These are phyloP conservation scores for Schizothecium vesticola DNA, from an alignment of 495 filamentous ascomycete genomes.

Conservation along the genomic window DNA sequence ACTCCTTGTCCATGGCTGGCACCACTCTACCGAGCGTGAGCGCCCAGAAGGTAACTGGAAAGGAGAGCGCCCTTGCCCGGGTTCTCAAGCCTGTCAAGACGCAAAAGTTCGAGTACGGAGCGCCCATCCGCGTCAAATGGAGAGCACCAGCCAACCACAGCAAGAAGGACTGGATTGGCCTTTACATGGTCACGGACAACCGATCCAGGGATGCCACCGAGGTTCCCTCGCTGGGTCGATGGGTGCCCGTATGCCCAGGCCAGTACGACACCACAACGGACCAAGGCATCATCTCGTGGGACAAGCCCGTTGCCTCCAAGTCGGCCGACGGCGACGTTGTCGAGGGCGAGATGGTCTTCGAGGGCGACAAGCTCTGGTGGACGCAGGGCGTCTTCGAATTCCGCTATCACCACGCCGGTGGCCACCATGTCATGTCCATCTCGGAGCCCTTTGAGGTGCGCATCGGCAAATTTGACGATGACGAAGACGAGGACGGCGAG, in stretches of 20 bases:
- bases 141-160: slow-evolving; percentile 85
- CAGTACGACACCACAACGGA: slow-evolving; percentile 74
- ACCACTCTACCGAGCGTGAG: slow-evolving; percentile 46
- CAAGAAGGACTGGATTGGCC: slow-evolving; percentile 90
- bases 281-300: slow-evolving; percentile 68
- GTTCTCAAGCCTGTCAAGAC: slow-evolving; percentile 56
- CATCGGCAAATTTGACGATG: slow-evolving; percentile 69
- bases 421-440: slow-evolving; percentile 94
- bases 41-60: slow-evolving; percentile 47
- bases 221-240: slow-evolving; percentile 81
- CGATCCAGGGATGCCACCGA: slow-evolving; percentile 74
- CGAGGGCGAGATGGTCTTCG: slow-evolving; percentile 78
- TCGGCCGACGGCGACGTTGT: slow-evolving; percentile 47
- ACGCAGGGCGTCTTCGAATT: slow-evolving; percentile 93
- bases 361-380: slow-evolving; percentile 96
- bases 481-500: slow-evolving; percentile 51
- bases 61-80: slow-evolving; percentile 41
- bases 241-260: slow-evolving; percentile 74
- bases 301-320: slow-evolving; percentile 49
- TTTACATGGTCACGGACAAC: slow-evolving; percentile 94
- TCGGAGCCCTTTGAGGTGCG: slow-evolving; percentile 89
- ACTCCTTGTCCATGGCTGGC: slow-evolving; percentile 69
- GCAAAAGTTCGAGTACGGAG: slow-evolving; percentile 79
- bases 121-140: slow-evolving; percentile 88
- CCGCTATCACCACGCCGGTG: slow-evolving; percentile 91